phyloP scores from a whole-genome alignment of 306 rosid genomes.

The Prunus mongolica region DNA sequence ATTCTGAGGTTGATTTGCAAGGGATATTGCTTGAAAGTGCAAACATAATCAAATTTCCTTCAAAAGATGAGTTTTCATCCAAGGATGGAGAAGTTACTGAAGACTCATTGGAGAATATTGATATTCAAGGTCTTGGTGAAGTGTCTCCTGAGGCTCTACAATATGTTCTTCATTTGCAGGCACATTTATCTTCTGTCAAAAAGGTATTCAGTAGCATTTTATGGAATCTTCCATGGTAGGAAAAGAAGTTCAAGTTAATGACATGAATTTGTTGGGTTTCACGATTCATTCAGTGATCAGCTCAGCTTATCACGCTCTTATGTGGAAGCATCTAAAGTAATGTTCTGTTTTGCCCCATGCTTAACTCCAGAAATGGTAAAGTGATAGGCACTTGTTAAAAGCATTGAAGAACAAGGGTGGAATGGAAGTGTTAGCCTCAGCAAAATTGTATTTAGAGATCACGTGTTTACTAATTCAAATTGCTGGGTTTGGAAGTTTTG shows the following conservation, averaged over 20 bases:
- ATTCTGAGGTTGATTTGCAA: slow-evolving; percentile 42
- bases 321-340: not conserved
- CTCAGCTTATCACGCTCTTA: not conserved
- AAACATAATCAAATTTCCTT: slow-evolving; percentile 38
- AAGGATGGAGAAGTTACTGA: slow-evolving; percentile 34
- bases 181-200: slow-evolving; percentile 67
- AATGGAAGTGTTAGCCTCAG: not conserved
- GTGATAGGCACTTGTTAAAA: not conserved
- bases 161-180: slow-evolving; percentile 66
- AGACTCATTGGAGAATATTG: slow-evolving; percentile 33
- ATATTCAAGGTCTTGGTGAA: slow-evolving; percentile 66
- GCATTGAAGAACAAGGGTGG: not conserved
- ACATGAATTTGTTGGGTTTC: slow-evolving; percentile 5
- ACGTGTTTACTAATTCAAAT: not conserved
- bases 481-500: not conserved
- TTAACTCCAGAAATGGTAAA: not conserved
- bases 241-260: not conserved
- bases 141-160: slow-evolving; percentile 71
- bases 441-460: not conserved
- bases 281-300: not conserved
- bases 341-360: not conserved
- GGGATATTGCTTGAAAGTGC: slow-evolving; percentile 61
- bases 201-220: slow-evolving; percentile 46
- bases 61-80: slow-evolving; percentile 46
- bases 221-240: not conserved